Base-by-base conservation (phyloP, 2,329 filamentous ascomycete species). In the Talaromyces sp. region DNA sequence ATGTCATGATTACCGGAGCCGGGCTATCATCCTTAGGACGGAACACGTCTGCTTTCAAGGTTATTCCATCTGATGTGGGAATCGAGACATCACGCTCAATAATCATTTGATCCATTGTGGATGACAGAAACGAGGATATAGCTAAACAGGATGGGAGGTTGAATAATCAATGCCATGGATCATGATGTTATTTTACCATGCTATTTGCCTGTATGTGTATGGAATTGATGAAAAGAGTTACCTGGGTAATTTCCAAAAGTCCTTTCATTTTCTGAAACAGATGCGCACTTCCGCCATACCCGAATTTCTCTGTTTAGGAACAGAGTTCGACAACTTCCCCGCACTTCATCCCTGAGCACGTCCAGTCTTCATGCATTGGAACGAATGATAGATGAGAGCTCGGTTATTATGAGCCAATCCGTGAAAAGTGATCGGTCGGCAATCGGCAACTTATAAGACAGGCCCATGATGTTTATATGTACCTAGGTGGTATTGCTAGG, bases 21-120 rank as follows among this genome's bases (percentile, higher is more conserved):
- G 24, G 41, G 31, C 41, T 27, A 27, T 19, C 33, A n/a, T n/a
- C 39, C 19, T 57, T 45, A 16, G 60, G 45, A 13, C 60, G 45
- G 47, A 19, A 62, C 7, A 62, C 16, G 8, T 62, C 60, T n/a
- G 60, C 60, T 9, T 27, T 19, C n/a, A 61, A 22, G 19, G 14
- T 35, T 19, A 61, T 47, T 33, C 59, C 59, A 39, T 61, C 59
- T 27, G 16, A 19, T 14, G 33, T 22, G 3, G 27, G 43, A 41
- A 62, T 62, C 7, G 45, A 31, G 9, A 62, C 60, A 62, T 62
- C 60, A 22, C 27, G 43, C 22, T 62, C 60, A 47, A 60, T 60
- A 47, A 60, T 60, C 57, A 47, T 60, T 35, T 60, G 27, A 24
- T 57, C n/a, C 54, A 57, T 39, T 2, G 16, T 37, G 2, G 45